These are phyloP conservation scores for Russula earlei DNA, from an alignment of 768 basidiomycete genomes.

Conservation along the genomic window DNA sequence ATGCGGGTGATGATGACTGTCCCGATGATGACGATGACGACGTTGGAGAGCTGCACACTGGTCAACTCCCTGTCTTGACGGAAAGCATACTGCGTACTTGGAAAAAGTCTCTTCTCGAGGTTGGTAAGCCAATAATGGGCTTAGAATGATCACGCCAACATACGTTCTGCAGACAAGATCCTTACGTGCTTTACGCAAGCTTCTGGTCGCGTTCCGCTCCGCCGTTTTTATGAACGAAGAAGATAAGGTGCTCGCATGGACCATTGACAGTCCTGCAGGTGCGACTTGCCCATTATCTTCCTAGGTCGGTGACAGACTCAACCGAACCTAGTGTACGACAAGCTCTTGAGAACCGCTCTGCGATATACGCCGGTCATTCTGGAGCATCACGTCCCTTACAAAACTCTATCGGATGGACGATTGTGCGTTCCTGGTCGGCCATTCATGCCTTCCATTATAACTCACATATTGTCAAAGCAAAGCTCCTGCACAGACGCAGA, in stretches of 20 bases:
- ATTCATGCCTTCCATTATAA: neutral
- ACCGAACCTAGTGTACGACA: conserved; percentile 73
- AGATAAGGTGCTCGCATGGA: conserved; percentile 69
- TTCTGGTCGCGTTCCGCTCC: conserved; percentile 84
- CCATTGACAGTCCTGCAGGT: conserved; percentile 77
- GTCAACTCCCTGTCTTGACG: conserved; percentile 48
- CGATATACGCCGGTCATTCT: conserved; percentile 88
- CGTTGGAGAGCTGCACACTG: conserved; percentile 40
- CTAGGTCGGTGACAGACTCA: neutral
- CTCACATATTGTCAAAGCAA: conserved; percentile 44
- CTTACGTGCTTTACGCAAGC: conserved; percentile 68
- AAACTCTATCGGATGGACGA: conserved; percentile 71
- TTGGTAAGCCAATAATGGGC: conserved; percentile 25
- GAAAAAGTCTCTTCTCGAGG: conserved; percentile 87
- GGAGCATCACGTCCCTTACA: conserved; percentile 81
- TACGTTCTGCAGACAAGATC: conserved; percentile 59
- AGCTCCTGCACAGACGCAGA: conserved; percentile 67
- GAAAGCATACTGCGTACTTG: conserved; percentile 63
- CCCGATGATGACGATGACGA: conserved; percentile 35
- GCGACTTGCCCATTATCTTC: conserved; percentile 16
- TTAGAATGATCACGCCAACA: neutral
- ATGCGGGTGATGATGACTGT: conserved; percentile 31
- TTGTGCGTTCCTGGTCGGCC: conserved; percentile 45
- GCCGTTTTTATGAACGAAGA: conserved; percentile 89
- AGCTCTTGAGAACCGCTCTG: conserved; percentile 77